Conservation (phyloP, 1,284 basidiomycete species). For the Hemileccinum hortonii region DNA sequence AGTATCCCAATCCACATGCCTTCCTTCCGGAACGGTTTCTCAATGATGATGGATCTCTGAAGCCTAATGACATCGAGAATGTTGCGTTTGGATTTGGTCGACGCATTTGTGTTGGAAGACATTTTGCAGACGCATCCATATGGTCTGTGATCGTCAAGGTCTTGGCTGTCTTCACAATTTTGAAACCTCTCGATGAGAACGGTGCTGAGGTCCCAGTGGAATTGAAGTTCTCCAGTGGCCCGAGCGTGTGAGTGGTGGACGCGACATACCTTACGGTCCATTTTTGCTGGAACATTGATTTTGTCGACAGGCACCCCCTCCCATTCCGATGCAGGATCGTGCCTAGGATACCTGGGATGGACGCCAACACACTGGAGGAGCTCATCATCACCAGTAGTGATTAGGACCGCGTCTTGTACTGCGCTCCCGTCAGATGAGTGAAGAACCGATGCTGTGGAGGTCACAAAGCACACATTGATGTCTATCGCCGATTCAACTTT, state of each 20-base stretch:
- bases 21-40: slow-evolving; percentile 18
- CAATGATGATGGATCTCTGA: neutral
- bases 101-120: slow-evolving; percentile 12
- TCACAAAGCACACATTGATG: too few species aligned
- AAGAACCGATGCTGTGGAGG: neutral
- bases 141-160: slow-evolving; percentile 15
- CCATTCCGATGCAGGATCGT: slow-evolving; percentile 18
- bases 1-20: slow-evolving; percentile 5
- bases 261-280: neutral
- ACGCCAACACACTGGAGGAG: slow-evolving; percentile 4
- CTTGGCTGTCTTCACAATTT: slow-evolving; percentile 14
- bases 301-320: slow-evolving; percentile 9
- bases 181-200: slow-evolving; percentile 12
- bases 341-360: slow-evolving; percentile 5
- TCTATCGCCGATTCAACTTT: too few species aligned
- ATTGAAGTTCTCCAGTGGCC: neutral
- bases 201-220: slow-evolving; percentile 8
- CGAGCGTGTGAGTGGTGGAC: slow-evolving; percentile 4
- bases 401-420: neutral
- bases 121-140: neutral
- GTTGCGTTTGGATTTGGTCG: slow-evolving; percentile 14
- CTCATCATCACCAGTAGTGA: slow-evolving; percentile 6
- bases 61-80: slow-evolving; percentile 4
- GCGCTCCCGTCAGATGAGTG: neutral
- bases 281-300: too few species aligned